Conservation (phyloP, 169 alveolate genomes). For the Neospora caninum region DNA sequence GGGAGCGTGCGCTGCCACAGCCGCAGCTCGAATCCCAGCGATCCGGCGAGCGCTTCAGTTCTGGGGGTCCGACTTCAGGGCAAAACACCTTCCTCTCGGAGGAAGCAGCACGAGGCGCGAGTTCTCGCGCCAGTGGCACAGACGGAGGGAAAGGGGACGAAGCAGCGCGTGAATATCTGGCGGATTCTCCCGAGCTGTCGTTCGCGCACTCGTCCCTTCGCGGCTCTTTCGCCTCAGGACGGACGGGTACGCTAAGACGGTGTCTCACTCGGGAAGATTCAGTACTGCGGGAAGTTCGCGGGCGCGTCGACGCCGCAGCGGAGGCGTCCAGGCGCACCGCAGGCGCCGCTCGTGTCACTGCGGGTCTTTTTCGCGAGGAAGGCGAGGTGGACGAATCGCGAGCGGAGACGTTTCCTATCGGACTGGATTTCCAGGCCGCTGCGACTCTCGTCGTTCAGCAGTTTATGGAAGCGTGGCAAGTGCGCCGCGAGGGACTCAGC, state of each 20-base stretch:
- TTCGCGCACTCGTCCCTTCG: neutral
- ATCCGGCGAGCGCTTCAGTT: too few species aligned
- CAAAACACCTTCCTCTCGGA: too few species aligned
- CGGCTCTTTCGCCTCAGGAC: neutral
- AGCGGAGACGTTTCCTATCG: neutral
- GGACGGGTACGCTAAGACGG: neutral
- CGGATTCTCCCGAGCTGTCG: neutral
- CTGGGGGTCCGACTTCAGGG: too few species aligned
- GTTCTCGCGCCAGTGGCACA: neutral
- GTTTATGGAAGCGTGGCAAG: conserved; percentile 25
- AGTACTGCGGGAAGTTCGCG: neutral
- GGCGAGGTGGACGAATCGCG: neutral
- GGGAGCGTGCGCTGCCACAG: too few species aligned
- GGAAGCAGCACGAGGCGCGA: neutral
- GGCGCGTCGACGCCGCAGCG: neutral
- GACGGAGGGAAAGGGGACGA: neutral
- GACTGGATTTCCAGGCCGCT: conserved; percentile 9
- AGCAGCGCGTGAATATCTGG: neutral
- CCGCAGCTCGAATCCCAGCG: too few species aligned
- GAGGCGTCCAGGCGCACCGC: neutral
- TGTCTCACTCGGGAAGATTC: neutral
- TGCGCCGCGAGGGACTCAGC: neutral
- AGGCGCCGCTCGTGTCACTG: neutral
- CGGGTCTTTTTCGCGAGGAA: neutral
- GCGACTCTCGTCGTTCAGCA: conserved; percentile 2